A percentile compares a stretch with the other conserved stretches of the same genome.
Conservation (phyloP, 2,329 filamentous ascomycete genomes). For the Aureobasidium sp. region DNA sequence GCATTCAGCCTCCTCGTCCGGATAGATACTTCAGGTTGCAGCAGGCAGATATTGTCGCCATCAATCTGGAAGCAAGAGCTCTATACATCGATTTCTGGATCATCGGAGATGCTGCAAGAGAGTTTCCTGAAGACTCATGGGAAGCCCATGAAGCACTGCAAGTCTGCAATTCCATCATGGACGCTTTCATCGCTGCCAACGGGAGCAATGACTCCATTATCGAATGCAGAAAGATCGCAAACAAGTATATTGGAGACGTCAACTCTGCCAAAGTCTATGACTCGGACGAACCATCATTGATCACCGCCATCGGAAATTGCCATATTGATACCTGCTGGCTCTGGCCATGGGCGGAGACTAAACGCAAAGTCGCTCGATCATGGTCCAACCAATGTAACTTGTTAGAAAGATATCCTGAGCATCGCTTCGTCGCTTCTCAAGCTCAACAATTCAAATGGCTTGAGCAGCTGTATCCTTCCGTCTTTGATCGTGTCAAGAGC, state of each 20-base stretch:
- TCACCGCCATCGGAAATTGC: constrained; percentile 88
- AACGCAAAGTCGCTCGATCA: constrained; percentile 88
- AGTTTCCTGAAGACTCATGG: constrained; percentile 83
- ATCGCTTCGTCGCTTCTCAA: constrained; percentile 85
- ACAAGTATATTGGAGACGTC: constrained; percentile 73
- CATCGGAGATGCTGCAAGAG: constrained; percentile 81
- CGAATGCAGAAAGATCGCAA: constrained; percentile 73
- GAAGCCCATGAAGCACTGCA: constrained; percentile 81
- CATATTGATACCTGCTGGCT: constrained; percentile 99
- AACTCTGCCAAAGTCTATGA: constrained; percentile 82
- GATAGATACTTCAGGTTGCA: constrained; percentile 71
- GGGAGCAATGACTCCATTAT: constrained; percentile 66
- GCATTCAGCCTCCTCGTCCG: constrained; percentile 82
- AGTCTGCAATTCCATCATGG: constrained; percentile 80
- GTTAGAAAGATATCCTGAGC: constrained; percentile 90
- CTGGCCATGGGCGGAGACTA: constrained; percentile 97
- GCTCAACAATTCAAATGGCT: constrained; percentile 99
- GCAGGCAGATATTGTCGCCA: constrained; percentile 77
- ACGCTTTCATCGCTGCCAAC: constrained; percentile 75
- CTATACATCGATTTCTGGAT: constrained; percentile 94
- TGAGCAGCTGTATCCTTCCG: constrained; percentile 77
- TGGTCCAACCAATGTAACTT: constrained; percentile 97
- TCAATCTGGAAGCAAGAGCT: constrained; percentile 77
- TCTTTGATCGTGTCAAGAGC: constrained; percentile 81
- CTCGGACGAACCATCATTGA: constrained; percentile 63